Base-by-base conservation (phyloP, 2,329 filamentous ascomycete genomes). In the Ophiocordyceps australis region DNA sequence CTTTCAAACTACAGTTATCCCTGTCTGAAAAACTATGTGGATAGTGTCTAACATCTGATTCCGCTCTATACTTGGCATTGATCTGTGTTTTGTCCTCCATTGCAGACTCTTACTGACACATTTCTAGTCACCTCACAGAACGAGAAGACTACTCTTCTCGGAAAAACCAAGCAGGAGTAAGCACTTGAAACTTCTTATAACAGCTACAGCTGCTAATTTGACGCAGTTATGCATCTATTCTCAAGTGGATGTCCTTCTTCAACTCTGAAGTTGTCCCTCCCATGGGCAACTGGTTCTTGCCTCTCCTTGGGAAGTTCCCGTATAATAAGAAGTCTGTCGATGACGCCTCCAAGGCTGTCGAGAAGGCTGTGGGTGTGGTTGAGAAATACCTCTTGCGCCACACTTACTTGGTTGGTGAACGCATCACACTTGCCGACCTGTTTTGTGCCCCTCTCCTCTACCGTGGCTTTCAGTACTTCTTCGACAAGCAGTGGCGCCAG, bases 281-380 rank as follows among this genome's bases (percentile, higher is more conserved):
- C 38, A 59, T 95, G 39, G 74, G 65, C 57, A 64, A 55, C 51
- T 94, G 82, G 81, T 89, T 79, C 73, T 68, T 68, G 40, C 89
- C 89, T 41, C 74, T 95, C 40, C 53, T 82, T 41, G 89, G 89
- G 50, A 60, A 64, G 45, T 69, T 71, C 43, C 62, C 74, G 40
- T 98, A 95, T 74, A 95, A 94, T 76, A 98, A 95, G 81, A 94
- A 93, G 79, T 63, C 59, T 47, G 77, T 89, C 34, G 86, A 95
- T 29, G 82, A 93, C 16, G 57, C 67, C 40, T 59, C 70, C 49
- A 80, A 81, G 63, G 61, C 52, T 35, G 57, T 76, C 32, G 54
- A 67, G 41, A 76, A 75, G 63, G 71, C 65, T 40, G 45, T 92
- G 41, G 55, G 60, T 35, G 67, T 80, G 40, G 60, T 89, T 29